These are phyloP conservation scores for Dictyostelium brefeldianum DNA, from an alignment of 78 protist genomes.

Conservation along the genomic window DNA sequence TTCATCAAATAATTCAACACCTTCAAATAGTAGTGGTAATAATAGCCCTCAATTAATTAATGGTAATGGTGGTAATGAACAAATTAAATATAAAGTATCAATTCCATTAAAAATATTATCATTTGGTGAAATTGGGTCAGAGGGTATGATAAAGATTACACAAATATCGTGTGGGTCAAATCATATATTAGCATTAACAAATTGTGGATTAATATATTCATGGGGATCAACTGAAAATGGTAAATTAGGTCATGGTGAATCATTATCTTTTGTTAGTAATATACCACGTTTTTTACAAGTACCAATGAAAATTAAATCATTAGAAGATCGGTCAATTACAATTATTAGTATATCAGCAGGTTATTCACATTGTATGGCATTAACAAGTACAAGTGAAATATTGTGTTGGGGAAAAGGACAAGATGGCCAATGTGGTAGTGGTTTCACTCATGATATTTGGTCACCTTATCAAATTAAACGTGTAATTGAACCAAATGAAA, in stretches of 20 bases:
- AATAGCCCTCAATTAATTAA: neutral
- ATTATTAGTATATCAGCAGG: slow-evolving; percentile 24
- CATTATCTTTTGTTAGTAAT: neutral
- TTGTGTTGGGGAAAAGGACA: slow-evolving; percentile 41
- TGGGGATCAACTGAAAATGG: slow-evolving; percentile 41
- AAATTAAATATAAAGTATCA: neutral
- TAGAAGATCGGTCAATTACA: neutral
- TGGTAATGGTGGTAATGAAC: neutral
- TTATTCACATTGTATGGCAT: slow-evolving; percentile 26
- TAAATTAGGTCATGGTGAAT: slow-evolving; percentile 27
- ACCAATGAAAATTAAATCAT: neutral
- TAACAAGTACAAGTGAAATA: neutral
- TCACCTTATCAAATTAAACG: slow-evolving; percentile 13
- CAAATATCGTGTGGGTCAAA: slow-evolving; percentile 37
- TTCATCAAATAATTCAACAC: slow-evolving; percentile 7
- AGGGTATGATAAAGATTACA: neutral
- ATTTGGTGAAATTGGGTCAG: neutral
- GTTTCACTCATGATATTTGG: neutral
- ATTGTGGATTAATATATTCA: neutral
- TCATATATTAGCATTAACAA: slow-evolving; percentile 21
- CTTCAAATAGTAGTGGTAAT: neutral
- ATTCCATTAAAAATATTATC: neutral
- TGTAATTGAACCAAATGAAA: neutral
- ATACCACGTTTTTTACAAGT: neutral
- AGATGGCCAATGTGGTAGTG: slow-evolving; percentile 60